Evolutionary conservation across 2,329 filamentous ascomycete genomes (phyloP).

Genomic region (Arthroderma sp.): DNA sequence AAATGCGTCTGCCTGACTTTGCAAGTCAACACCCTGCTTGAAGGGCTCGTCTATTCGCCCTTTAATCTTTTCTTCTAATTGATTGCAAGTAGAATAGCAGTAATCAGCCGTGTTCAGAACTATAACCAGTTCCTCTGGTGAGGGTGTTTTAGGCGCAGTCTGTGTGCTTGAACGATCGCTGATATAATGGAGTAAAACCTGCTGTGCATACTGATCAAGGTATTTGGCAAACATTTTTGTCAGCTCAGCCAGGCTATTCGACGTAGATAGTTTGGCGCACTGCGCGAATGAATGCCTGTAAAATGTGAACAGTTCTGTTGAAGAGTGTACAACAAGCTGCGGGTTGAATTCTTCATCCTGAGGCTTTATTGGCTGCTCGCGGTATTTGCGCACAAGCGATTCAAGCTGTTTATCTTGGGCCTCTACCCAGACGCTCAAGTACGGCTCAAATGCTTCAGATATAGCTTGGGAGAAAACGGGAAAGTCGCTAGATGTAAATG

Average conservation of each 20-base stretch:
- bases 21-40: conserved; percentile 65
- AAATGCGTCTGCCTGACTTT: conserved; percentile 87
- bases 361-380: conserved; percentile 63
- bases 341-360: conserved; percentile 84
- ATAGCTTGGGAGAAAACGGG: conserved; percentile 80
- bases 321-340: conserved; percentile 80
- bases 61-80: conserved; percentile 90
- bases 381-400: conserved; percentile 74
- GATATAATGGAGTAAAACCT: conserved; percentile 66
- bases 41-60: conserved; percentile 73
- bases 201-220: conserved; percentile 86
- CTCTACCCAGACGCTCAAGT: conserved; percentile 92
- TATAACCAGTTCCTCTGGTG: conserved; percentile 62
- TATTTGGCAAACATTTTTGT: conserved; percentile 81
- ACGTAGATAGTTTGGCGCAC: conserved; percentile 89
- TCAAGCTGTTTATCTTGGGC: conserved; percentile 84
- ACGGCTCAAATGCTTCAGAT: conserved; percentile 93
- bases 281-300: conserved; percentile 88
- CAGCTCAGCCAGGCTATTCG: conserved; percentile 72
- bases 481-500: conserved; percentile 63
- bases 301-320: conserved; percentile 93
- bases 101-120: conserved; percentile 96
- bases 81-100: conserved; percentile 84
- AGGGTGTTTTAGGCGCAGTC: conserved; percentile 38
- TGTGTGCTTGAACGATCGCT: conserved; percentile 45